A percentile compares a stretch with the other conserved stretches of the same genome.
phyloP scores from a whole-genome alignment of 1,284 basidiomycete genomes.

The Heterobasidion occidentale region DNA sequence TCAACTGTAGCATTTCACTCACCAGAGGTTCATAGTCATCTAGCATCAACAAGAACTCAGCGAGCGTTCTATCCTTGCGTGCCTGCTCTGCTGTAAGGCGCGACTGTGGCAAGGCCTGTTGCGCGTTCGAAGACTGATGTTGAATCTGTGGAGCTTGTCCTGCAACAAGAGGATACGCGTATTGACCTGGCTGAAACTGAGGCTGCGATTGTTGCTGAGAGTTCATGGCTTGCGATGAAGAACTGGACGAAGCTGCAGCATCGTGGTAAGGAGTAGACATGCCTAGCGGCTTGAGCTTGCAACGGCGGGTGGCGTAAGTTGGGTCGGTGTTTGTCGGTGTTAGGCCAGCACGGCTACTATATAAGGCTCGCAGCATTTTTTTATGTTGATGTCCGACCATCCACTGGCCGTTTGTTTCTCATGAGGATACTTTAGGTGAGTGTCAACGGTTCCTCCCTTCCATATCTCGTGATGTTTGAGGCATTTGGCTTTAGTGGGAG shows the following conservation, averaged over 20 bases:
- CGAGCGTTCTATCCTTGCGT: constrained; percentile 82
- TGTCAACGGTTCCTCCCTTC: constrained; percentile 9
- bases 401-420: neutral
- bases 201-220: constrained; percentile 9
- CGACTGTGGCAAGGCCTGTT: constrained; percentile 34
- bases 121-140: constrained; percentile 4
- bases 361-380: neutral
- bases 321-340: neutral
- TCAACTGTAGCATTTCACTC: neutral
- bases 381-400: neutral
- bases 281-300: neutral
- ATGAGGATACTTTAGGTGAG: neutral
- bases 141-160: constrained; percentile 12
- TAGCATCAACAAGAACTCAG: constrained; percentile 92
- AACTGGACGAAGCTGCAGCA: constrained; percentile 7
- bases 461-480: constrained; percentile 70
- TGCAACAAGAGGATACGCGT: constrained; percentile 13
- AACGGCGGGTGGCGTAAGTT: neutral
- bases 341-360: neutral
- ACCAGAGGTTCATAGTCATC: constrained; percentile 97
- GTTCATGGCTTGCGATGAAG: constrained; percentile 3
- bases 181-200: constrained; percentile 5
- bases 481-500: constrained; percentile 85
- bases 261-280: constrained; percentile 6
- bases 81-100: constrained; percentile 77